Conservation (phyloP, 345 rosid species). For the Lepidium aucheri region DNA sequence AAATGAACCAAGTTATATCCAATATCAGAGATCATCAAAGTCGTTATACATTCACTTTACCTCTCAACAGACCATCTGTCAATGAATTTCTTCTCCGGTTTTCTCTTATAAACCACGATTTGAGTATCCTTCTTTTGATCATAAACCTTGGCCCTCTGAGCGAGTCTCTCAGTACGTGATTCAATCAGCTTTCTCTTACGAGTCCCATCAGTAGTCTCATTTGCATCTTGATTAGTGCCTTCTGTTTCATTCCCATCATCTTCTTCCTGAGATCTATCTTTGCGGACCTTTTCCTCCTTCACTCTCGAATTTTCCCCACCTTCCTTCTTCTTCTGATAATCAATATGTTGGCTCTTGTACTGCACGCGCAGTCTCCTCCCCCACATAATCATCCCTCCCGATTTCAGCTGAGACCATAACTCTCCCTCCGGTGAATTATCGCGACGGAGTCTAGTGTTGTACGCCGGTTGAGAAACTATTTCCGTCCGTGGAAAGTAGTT, state of each 20-base stretch:
- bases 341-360: conserved; percentile 29
- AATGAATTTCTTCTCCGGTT: conserved; percentile 32
- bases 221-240: neutral
- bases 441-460: conserved; percentile 5
- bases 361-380: conserved; percentile 60
- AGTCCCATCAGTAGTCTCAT: neutral
- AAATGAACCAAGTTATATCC: neutral
- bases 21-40: neutral
- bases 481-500: neutral
- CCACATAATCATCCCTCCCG: conserved; percentile 55
- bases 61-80: conserved; percentile 77
- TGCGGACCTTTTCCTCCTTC: neutral
- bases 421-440: conserved; percentile 30
- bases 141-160: conserved; percentile 25
- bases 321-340: conserved; percentile 1
- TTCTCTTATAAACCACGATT: conserved; percentile 36
- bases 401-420: conserved; percentile 45
- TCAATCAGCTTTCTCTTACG: conserved; percentile 38
- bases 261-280: neutral
- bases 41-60: conserved; percentile 26
- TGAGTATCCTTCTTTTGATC: conserved; percentile 31
- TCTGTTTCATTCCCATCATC: conserved; percentile 11
- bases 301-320: conserved; percentile 1
- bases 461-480: conserved; percentile 9
- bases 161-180: conserved; percentile 2